phyloP scores from a whole-genome alignment of 2,329 filamentous ascomycete species.

The Nectriaceae sp. region DNA sequence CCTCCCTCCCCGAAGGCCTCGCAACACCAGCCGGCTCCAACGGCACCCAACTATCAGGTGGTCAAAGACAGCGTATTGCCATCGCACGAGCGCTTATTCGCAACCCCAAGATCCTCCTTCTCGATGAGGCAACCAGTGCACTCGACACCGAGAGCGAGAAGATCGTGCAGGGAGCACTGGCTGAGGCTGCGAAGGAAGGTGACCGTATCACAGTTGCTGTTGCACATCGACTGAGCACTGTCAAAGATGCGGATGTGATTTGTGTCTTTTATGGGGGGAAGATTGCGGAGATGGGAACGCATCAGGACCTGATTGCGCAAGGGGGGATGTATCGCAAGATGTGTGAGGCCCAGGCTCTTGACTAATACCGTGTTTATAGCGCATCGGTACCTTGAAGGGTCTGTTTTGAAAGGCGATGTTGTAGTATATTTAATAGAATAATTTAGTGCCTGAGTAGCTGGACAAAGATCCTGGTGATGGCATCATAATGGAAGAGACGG shows the following conservation, averaged over 20 bases:
- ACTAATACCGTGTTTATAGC: too few relatives aligned
- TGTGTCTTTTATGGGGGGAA: slow-evolving; percentile 61
- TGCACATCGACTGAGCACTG: slow-evolving; percentile 87
- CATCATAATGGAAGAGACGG: too few relatives aligned
- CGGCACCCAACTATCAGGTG: slow-evolving; percentile 67
- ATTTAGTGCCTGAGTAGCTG: too few relatives aligned
- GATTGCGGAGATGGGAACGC: slow-evolving; percentile 59
- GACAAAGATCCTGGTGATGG: too few relatives aligned
- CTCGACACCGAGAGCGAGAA: slow-evolving; percentile 30
- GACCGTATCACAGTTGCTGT: slow-evolving; percentile 57
- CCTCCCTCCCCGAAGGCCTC: slow-evolving; percentile 47
- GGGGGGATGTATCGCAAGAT: slow-evolving; percentile 52
- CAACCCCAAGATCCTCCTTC: slow-evolving; percentile 25
- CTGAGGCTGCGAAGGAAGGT: slow-evolving; percentile 72
- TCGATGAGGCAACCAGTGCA: slow-evolving; percentile 30
- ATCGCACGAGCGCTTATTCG: slow-evolving; percentile 64
- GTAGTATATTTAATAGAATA: too few relatives aligned
- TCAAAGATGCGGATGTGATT: slow-evolving; percentile 70
- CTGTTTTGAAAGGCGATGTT: too few relatives aligned
- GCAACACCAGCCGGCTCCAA: slow-evolving; percentile 62
- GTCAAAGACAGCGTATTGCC: slow-evolving; percentile 67
- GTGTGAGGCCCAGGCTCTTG: slow-evolving; percentile 44
- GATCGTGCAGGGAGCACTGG: slow-evolving; percentile 75
- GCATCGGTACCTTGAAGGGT: too few relatives aligned
- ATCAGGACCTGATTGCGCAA: slow-evolving; percentile 53